A percentile compares a stretch with the other conserved stretches of the same genome.
phyloP scores from a whole-genome alignment of 139 green algal species.

The Pycnococcus provasolii region DNA sequence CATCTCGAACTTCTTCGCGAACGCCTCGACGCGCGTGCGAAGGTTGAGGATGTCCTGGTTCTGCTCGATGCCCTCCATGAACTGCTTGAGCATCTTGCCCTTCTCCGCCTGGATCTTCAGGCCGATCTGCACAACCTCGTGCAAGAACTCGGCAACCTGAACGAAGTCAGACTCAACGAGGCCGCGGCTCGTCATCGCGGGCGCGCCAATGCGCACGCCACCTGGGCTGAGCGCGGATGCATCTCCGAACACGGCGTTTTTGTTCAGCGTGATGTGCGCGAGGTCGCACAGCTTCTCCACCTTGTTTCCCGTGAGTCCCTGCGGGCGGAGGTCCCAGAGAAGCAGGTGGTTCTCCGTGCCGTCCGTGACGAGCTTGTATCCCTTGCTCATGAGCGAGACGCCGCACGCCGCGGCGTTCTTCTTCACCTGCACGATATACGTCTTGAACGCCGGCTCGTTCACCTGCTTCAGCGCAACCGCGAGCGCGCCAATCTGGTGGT shows the following conservation, averaged over 20 bases:
- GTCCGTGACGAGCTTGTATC: conserved; percentile 69
- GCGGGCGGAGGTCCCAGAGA: conserved; percentile 72
- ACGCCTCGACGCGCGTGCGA: conserved; percentile 37
- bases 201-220: conserved; percentile 65
- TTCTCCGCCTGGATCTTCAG: conserved; percentile 55
- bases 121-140: conserved; percentile 46
- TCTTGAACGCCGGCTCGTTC: conserved; percentile 42
- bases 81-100: conserved; percentile 81
- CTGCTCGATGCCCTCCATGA: conserved; percentile 43
- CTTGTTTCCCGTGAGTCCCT: conserved; percentile 60
- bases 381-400: conserved; percentile 41
- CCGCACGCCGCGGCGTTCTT: conserved; percentile 57
- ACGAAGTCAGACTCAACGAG: conserved; percentile 57
- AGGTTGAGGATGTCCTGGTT: conserved; percentile 31
- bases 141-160: conserved; percentile 56
- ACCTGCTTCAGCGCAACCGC: conserved; percentile 65
- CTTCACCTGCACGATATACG: conserved; percentile 52
- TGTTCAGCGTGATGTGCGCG: conserved; percentile 82
- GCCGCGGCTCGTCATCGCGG: conserved; percentile 70
- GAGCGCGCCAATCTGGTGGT: conserved; percentile 79
- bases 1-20: conserved; percentile 35
- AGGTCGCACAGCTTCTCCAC: conserved; percentile 76
- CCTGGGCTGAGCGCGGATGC: conserved; percentile 62
- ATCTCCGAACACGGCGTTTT: conserved; percentile 80
- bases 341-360: conserved; percentile 81